Evolutionary conservation across 495 filamentous ascomycete species (phyloP).

Genomic region (Annulohypoxylon maeteangense): DNA sequence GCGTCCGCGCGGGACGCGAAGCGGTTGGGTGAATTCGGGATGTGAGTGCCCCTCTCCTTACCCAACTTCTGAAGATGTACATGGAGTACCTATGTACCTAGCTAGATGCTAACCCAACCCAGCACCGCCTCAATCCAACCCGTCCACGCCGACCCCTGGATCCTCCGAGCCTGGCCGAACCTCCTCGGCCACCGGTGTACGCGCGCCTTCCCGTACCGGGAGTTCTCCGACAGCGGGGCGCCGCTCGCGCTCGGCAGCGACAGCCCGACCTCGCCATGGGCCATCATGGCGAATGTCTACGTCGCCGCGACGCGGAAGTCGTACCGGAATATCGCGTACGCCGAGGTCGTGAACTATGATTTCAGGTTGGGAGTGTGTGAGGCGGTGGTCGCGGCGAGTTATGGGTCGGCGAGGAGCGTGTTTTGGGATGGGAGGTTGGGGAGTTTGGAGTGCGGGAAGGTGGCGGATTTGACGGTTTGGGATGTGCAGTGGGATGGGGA

Average conservation of each 20-base stretch:
- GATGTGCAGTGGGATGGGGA: constrained; percentile 67
- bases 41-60: constrained; percentile 38
- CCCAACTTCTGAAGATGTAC: background rate
- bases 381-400: constrained; percentile 64
- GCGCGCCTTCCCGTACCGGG: constrained; percentile 70
- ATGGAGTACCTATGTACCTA: background rate
- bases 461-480: constrained; percentile 68
- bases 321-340: constrained; percentile 57
- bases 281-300: constrained; percentile 66
- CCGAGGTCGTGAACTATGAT: constrained; percentile 61
- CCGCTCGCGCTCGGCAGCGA: constrained; percentile 69
- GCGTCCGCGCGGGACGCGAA: constrained; percentile 62
- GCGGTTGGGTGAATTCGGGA: constrained; percentile 63
- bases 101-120: constrained; percentile 1
- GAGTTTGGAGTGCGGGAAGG: constrained; percentile 58
- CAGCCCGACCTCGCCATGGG: constrained; percentile 68
- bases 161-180: constrained; percentile 68
- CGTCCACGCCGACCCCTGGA: constrained; percentile 72
- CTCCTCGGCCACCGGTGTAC: constrained; percentile 65
- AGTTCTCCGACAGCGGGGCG: constrained; percentile 66
- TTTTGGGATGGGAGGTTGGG: constrained; percentile 68
- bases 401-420: constrained; percentile 66
- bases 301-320: constrained; percentile 67
- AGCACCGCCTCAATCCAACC: constrained; percentile 70
- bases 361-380: constrained; percentile 65